Evolutionary conservation across 2,329 filamentous ascomycete species (phyloP), one percentile per base, ranked within the genome.

Genomic region (Sporothrix mexicana): DNA sequence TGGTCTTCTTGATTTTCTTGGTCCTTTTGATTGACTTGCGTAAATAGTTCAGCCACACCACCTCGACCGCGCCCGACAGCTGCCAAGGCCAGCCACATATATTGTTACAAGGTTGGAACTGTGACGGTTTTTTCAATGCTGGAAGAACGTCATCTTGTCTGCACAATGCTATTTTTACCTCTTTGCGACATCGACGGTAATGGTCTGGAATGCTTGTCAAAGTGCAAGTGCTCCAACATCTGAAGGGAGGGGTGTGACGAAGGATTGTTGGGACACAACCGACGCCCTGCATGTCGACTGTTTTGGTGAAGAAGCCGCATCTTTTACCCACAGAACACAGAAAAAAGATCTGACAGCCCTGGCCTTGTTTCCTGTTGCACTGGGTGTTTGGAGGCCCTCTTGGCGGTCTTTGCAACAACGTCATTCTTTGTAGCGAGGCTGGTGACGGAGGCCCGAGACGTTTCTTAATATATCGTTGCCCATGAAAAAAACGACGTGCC

Each of bases 361-460:
- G 20, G 61, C 10, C 61, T 47, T 66, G 41, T 66, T 25, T 66
- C 47, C 41, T 23, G 41, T 66, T 66, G 61, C 61, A 66, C 41
- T 47, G n/a, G 17, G 10, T 66, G 20, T 66, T 66, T 23, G 61
- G 41, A 23, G 20, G 41, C 30, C 17, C 20, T 66, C 61, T 66
- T 66, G 61, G 61, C 61, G 30, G n/a, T 47, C 12, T n/a, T 66
- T 66, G 41, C 41, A 43, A 25, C 61, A 66, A 66, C 41, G 61
- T 66, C 61, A 66, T 66, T 45, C 15, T 45, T 23, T 15, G 41
- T 47, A 47, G 59, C 36, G 43, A 49, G 17, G 20, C 47, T 15
- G 13, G 7, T n/a, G 2, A 3, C 15, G 36, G 55, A 17, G 10
- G 45, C 64, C 30, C 45, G 23, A 30, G 43, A 15, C 17, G 6